Percentiles rank a stretch among this genome's conserved stretches.
These are phyloP conservation scores for Scenedesmus sp. DNA, from an alignment of 163 green algal species.

Conservation along the genomic window DNA sequence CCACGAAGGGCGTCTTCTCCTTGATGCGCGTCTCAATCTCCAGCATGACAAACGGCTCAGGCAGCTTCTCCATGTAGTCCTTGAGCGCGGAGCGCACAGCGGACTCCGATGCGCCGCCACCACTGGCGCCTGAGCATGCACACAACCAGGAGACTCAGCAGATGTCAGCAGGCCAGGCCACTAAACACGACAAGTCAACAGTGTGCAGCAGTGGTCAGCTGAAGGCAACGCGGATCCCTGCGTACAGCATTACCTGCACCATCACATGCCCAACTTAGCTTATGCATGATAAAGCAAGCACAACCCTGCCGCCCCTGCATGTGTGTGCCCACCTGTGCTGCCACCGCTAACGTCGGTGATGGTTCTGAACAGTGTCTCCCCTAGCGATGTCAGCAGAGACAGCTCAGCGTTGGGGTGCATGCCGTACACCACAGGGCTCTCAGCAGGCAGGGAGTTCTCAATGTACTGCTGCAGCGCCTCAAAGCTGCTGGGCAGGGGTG, in stretches of 20 bases:
- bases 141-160: background rate
- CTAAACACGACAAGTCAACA: background rate
- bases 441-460: constrained; percentile 80
- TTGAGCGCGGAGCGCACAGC: constrained; percentile 62
- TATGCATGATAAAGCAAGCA: background rate
- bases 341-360: constrained; percentile 82
- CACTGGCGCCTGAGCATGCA: constrained; percentile 21
- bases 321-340: constrained; percentile 73
- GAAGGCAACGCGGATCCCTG: too few relatives aligned
- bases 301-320: background rate
- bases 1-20: constrained; percentile 89
- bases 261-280: background rate
- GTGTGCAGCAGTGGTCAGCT: too few relatives aligned
- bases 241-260: background rate
- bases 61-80: constrained; percentile 80
- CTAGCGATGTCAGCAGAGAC: constrained; percentile 84
- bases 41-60: constrained; percentile 85
- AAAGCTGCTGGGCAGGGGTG: constrained; percentile 78
- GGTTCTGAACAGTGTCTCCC: constrained; percentile 89
- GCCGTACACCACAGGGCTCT: constrained; percentile 89
- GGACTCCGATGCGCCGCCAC: constrained; percentile 47
- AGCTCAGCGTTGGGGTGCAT: constrained; percentile 93
- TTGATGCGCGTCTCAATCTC: constrained; percentile 88
- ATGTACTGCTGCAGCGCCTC: constrained; percentile 82
- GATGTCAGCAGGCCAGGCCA: background rate